Conservation (phyloP, 306 rosid genomes). For the Canavalia gladiata region DNA sequence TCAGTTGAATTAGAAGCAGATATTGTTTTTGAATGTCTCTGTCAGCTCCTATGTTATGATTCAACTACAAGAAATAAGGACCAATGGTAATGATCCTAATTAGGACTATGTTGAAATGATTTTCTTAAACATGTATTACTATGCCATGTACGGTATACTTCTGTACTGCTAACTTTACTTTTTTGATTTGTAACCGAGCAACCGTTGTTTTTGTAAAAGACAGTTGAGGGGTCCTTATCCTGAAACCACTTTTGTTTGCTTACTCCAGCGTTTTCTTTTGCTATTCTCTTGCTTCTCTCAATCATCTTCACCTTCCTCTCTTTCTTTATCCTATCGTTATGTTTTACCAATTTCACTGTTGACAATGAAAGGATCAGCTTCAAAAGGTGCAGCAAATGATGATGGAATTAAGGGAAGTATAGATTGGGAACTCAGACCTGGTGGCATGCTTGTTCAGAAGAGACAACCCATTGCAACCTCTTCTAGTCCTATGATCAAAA, state of each 20-base stretch:
- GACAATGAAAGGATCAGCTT: constrained; percentile 60
- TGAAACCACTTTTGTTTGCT: constrained; percentile 59
- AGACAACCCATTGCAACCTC: constrained; percentile 57
- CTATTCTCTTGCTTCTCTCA: constrained; percentile 45
- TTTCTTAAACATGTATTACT: constrained; percentile 12
- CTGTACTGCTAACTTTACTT: constrained; percentile 28
- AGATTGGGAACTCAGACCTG: constrained; percentile 84
- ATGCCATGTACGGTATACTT: constrained; percentile 12
- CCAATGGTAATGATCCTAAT: background rate
- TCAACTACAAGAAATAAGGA: background rate
- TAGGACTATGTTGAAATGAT: background rate
- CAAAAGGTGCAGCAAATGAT: constrained; percentile 49
- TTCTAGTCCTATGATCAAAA: constrained; percentile 61
- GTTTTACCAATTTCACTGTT: constrained; percentile 50
- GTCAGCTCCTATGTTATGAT: background rate
- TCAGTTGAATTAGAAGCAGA: background rate
- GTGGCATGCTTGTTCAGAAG: constrained; percentile 84
- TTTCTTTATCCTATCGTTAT: constrained; percentile 41
- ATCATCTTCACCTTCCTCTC: constrained; percentile 48
- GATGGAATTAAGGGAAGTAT: constrained; percentile 52
- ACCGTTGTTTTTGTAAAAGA: constrained; percentile 52
- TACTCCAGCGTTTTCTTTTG: constrained; percentile 50
- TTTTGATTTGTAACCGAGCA: constrained; percentile 56
- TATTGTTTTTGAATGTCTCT: background rate
- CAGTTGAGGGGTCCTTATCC: constrained; percentile 59